Conservation (phyloP, 2,329 filamentous ascomycete species). For the Sclerotinia glacialis region DNA sequence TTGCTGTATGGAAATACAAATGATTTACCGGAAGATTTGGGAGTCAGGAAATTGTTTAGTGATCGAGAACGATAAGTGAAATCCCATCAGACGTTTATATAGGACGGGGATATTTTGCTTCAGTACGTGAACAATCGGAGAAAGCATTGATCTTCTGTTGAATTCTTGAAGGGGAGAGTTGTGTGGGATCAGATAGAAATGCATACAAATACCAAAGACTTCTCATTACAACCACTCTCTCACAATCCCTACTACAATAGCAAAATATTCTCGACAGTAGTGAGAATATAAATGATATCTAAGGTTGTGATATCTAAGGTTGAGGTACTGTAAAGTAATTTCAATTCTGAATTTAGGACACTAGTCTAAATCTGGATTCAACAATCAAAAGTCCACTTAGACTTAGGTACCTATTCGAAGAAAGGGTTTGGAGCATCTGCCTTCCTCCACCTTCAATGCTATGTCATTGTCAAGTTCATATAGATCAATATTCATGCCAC, state of each 20-base stretch:
- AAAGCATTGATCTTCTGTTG: too few relatives aligned
- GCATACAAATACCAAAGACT: neutral
- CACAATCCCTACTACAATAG: neutral
- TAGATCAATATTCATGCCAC: too few relatives aligned
- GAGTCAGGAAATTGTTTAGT: neutral
- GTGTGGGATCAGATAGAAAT: neutral
- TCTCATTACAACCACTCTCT: neutral
- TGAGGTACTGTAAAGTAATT: too few relatives aligned
- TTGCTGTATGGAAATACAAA: neutral
- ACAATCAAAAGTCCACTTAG: neutral
- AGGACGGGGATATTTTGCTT: rapidly evolving
- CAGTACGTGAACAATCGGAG: neutral
- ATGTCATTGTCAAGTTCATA: too few relatives aligned
- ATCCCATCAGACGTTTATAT: neutral
- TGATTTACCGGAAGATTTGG: neutral
- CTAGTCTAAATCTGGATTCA: too few relatives aligned
- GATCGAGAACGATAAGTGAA: neutral
- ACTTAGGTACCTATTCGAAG: neutral
- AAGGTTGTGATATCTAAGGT: neutral
- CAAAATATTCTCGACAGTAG: neutral
- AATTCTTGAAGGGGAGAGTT: too few relatives aligned
- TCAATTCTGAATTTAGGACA: too few relatives aligned
- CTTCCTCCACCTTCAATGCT: neutral
- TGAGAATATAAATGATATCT: neutral
- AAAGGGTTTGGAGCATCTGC: neutral